Base-by-base conservation (phyloP, 176 grass and related monocot species). In the Hsuehochloa calcarea region DNA sequence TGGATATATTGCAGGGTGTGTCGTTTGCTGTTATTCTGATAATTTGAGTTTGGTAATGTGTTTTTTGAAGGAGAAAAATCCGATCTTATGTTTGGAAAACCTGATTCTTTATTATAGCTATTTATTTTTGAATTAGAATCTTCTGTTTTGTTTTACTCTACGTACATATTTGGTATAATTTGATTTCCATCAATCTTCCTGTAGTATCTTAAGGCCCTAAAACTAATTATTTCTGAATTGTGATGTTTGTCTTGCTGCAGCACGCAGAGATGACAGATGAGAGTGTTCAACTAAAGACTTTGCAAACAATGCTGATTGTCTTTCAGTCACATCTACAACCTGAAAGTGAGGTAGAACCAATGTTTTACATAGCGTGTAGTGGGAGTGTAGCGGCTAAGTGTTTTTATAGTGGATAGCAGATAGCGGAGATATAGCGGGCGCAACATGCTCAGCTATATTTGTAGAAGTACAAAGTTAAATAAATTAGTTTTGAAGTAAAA, bases 241-340 rank as follows among this genome's bases (percentile, higher is more conserved):
- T 77, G 41, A 26, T 86, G 40, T 71, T 87, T 84, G 47, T 68
- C 76, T 70, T 62, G 5, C 56, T 86, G 78, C 84, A 98, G 96
- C 96, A 98, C 54, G 85, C 91, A 72, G 93, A 94, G 77, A 98
- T 98, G 91, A 75, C 89, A 54, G 96, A 98, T 92, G 96, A 98
- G 80, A 98, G 82, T 87, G 80, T 95, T 82, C 96, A 98, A 81
- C 86, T 93, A 45, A 98, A 98, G 84, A 95, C 93, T 72, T 92
- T 98, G 87, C 96, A 98, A 85, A 98, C 96, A 49, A 95, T 91
- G 76, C 83, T 98, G 81, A 93, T 98, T 85, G 77, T 98, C 49
- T 98, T 95, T 90, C 96, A 98, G 77, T 98, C 96, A 5, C 88
- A 90, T 81, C 68, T 98, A 64, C 93, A 92, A 74, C 96, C 96